Base-by-base conservation (phyloP, 2,329 filamentous ascomycete genomes). In the Cytospora schulzeri region DNA sequence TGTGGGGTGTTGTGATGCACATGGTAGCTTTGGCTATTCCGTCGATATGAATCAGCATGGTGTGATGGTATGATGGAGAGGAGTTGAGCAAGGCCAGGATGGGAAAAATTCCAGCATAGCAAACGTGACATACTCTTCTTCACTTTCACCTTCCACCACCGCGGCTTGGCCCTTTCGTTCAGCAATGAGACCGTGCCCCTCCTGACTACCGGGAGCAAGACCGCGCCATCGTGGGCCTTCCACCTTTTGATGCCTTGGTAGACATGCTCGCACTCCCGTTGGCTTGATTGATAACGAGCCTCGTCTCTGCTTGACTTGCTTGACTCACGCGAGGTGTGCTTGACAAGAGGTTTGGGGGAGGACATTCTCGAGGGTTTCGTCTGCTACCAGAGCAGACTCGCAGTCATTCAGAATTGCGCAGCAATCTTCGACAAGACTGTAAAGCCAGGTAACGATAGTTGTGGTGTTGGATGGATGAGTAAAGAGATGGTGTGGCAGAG, bases 211-310 rank as follows among this genome's bases (percentile, higher is more conserved):
- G 65, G 58, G 38, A 66, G 55, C 58, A 66, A 50, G 6, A 66
- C 65, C 5, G 65, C 65, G 11, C 62, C 62, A 31, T 65, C 62
- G 31, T 66, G 58, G 9, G 65, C 65, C 54, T 66, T 66, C 65
- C 65, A 66, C 48, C 58, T 26, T 33, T 66, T 66, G 26, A 66
- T 66, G 51, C 57, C 57, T n/a, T 52, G 35, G 26, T 65, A 65
- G 24, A 66, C 65, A 15, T 66, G 62, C 4, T 66, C 65, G 35
- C 65, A 66, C 62, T 66, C 65, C 15, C 33, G 50, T n/a, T 66
- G 65, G n/a, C 38, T 62, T 24, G 57, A 56, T 35, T 35, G 33
- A 19, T 33, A 28, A 17, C 52, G 60, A 9, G 17, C 38, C 14
- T 65, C 54, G 22, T 60, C 29, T 48, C 14, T 35, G 33, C 14